These are phyloP conservation scores for Penicillium antarcticum DNA, from an alignment of 495 filamentous ascomycete species.

Conservation along the genomic window DNA sequence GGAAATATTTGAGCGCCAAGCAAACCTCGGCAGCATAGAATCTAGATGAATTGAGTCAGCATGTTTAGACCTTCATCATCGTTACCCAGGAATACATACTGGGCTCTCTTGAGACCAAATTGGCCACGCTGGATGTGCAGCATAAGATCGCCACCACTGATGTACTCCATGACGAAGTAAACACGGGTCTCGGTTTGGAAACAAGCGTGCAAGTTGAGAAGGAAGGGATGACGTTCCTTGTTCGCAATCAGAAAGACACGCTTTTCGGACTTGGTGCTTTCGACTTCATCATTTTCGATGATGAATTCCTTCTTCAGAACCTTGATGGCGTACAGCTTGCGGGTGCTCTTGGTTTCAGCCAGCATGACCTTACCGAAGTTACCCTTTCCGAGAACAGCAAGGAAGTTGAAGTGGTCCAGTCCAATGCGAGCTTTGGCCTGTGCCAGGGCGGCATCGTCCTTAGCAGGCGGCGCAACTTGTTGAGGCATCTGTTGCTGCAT, in stretches of 20 bases:
- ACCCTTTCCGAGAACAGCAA: constrained; percentile 96
- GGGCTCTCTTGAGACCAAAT: constrained; percentile 92
- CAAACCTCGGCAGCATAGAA: constrained; percentile 99
- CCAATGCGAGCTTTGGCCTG: constrained; percentile 79
- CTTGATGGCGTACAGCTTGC: constrained; percentile 96
- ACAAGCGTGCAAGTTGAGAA: constrained; percentile 93
- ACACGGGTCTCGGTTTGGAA: constrained; percentile 99
- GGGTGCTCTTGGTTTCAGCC: constrained; percentile 88
- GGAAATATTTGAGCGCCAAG: constrained; percentile 97
- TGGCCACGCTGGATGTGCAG: constrained; percentile 96
- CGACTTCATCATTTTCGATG: constrained; percentile 99
- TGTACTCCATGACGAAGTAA: constrained; percentile 99
- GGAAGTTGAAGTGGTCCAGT: constrained; percentile 98
- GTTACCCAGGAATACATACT: constrained; percentile 60
- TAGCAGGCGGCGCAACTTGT: constrained; percentile 30
- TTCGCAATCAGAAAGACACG: constrained; percentile 96
- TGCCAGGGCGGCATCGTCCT: constrained; percentile 54
- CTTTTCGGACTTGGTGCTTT: constrained; percentile 97
- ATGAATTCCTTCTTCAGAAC: constrained; percentile 99
- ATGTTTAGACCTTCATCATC: neutral
- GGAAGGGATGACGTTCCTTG: constrained; percentile 95
- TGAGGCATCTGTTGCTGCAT: constrained; percentile 24
- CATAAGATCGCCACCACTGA: constrained; percentile 98
- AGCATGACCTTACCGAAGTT: constrained; percentile 99
- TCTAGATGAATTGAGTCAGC: constrained; percentile 39